A percentile compares a stretch with the other conserved stretches of the same genome.
These are phyloP conservation scores for Clonostachys rhizophaga DNA, from an alignment of 2,329 filamentous ascomycete genomes.

Conservation along the genomic window DNA sequence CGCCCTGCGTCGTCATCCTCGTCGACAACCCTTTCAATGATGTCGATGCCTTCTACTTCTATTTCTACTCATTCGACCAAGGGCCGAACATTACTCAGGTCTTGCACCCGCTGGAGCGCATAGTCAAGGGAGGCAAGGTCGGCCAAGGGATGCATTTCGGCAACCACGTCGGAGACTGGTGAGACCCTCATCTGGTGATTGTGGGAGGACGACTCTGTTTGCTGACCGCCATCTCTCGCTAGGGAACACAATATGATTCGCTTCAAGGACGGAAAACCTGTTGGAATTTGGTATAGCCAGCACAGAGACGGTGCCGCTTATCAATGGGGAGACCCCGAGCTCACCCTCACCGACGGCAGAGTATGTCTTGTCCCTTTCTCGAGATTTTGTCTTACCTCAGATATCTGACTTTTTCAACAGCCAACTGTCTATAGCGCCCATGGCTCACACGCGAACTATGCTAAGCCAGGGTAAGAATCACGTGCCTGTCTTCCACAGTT, in stretches of 20 bases:
- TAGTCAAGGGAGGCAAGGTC: conserved; percentile 6
- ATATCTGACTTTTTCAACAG: too few relatives aligned
- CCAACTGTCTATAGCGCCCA: too few relatives aligned
- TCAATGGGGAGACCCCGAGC: neutral
- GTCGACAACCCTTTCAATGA: conserved; percentile 16
- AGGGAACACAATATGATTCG: conserved; percentile 5
- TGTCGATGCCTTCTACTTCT: conserved; percentile 24
- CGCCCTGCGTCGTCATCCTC: conserved; percentile 20
- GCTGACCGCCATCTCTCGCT: conserved; percentile 5
- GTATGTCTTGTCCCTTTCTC: too few relatives aligned
- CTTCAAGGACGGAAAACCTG: conserved; percentile 10
- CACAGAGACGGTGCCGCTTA: conserved; percentile 14
- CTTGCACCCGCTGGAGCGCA: conserved; percentile 14
- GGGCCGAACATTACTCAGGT: conserved; percentile 23
- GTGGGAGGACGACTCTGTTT: too few relatives aligned
- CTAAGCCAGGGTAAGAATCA: too few relatives aligned
- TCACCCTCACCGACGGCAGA: too few relatives aligned
- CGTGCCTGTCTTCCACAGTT: too few relatives aligned
- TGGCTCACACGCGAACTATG: too few relatives aligned
- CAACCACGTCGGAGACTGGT: conserved; percentile 13
- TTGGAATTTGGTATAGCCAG: conserved; percentile 19
- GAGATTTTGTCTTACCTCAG: too few relatives aligned
- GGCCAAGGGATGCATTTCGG: conserved; percentile 17
- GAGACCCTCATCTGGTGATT: too few relatives aligned
- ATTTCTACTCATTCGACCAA: conserved; percentile 25